Percentiles rank a stretch among this genome's conserved stretches.
These are phyloP conservation scores for Borovskyia barvae DNA, from an alignment of 208 protist genomes.

Conservation along the genomic window DNA sequence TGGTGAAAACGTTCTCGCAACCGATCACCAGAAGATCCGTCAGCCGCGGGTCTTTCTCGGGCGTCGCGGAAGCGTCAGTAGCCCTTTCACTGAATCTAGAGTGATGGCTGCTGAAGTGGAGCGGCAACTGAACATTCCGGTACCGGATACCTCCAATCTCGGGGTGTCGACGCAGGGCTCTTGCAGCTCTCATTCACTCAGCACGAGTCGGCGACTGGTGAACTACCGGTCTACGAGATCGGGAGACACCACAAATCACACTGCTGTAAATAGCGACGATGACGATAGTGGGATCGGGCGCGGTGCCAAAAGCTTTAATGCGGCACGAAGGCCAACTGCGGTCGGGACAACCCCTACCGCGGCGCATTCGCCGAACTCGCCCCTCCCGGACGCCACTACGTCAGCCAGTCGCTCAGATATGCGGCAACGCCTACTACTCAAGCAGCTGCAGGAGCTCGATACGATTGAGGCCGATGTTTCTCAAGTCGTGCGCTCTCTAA, in stretches of 20 bases:
- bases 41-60: conserved; percentile 9
- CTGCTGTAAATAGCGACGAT: conserved; percentile 1
- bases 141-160: conserved; percentile 6
- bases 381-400: conserved; percentile 6
- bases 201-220: conserved; percentile 23
- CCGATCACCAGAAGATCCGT: neutral
- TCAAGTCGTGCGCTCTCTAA: conserved; percentile 10
- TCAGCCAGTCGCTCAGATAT: neutral
- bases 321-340: conserved; percentile 1
- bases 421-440: conserved; percentile 15
- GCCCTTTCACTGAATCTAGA: neutral
- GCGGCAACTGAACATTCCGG: conserved; percentile 10
- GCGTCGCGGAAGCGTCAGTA: neutral
- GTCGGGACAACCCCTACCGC: conserved; percentile 3
- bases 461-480: conserved; percentile 24
- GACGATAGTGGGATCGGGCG: neutral
- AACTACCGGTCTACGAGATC: conserved; percentile 2
- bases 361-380: conserved; percentile 7
- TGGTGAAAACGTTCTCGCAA: too few relatives aligned
- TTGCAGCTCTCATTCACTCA: conserved; percentile 17
- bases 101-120: neutral
- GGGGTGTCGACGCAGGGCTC: conserved; percentile 18
- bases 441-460: conserved; percentile 21
- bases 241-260: conserved; percentile 11
- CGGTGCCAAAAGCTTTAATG: neutral